Evolutionary conservation across 352 stramenopile species (phyloP).

Genomic region (Globisporangium uncinulatum): DNA sequence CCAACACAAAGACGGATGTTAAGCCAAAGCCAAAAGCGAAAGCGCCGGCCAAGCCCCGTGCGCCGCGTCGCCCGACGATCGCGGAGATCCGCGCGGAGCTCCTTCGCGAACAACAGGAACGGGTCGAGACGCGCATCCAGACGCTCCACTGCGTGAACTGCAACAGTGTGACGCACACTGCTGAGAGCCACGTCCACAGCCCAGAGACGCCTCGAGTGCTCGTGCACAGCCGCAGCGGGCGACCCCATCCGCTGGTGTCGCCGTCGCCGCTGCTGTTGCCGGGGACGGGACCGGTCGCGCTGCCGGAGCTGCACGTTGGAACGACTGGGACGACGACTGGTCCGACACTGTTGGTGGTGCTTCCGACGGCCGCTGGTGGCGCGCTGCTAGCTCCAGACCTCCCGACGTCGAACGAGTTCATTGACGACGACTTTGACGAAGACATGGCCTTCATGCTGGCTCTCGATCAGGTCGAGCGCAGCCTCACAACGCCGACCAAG

Average conservation of each 20-base stretch:
- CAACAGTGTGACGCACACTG: conserved; percentile 7
- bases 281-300: neutral
- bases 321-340: neutral
- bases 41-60: neutral
- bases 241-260: too few relatives aligned
- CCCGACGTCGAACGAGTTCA: conserved; percentile 39
- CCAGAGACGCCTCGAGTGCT: neutral
- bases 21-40: neutral
- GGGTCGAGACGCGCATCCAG: conserved; percentile 44
- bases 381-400: neutral
- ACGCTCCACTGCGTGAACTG: conserved; percentile 24
- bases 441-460: conserved; percentile 60
- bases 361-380: too few relatives aligned
- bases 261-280: too few relatives aligned
- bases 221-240: neutral
- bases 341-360: neutral
- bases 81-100: conserved; percentile 37
- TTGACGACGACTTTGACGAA: conserved; percentile 56
- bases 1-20: too few relatives aligned
- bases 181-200: neutral
- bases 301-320: neutral
- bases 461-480: conserved; percentile 58
- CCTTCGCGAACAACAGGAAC: conserved; percentile 41
- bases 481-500: conserved; percentile 29
- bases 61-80: conserved; percentile 26